Conservation (phyloP, 306 rosid species). For the Cicer yamashitae region DNA sequence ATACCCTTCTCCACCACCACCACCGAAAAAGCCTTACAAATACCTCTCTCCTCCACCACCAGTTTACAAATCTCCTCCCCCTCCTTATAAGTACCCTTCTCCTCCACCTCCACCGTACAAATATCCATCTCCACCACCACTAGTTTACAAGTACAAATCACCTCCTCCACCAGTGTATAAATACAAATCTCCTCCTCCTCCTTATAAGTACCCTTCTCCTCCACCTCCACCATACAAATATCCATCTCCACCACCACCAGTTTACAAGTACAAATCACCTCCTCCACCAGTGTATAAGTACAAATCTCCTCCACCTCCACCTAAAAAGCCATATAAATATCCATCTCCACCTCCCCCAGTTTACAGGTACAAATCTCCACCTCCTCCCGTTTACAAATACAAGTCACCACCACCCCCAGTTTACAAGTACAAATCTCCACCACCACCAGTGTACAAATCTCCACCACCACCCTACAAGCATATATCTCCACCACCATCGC, state of each 20-base stretch:
- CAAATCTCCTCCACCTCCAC: slow-evolving; percentile 20
- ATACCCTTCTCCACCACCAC: slow-evolving; percentile 21
- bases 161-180: slow-evolving; percentile 29
- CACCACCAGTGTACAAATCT: neutral
- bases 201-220: no score
- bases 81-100: neutral
- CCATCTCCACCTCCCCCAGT: slow-evolving; percentile 1
- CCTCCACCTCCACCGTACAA: slow-evolving; percentile 42
- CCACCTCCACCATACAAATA: slow-evolving; percentile 10
- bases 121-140: slow-evolving; percentile 3
- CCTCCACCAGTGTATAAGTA: slow-evolving; percentile 26
- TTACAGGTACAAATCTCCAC: neutral
- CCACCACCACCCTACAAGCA: slow-evolving; percentile 1
- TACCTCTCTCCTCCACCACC: slow-evolving; percentile 2
- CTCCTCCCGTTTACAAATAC: slow-evolving; percentile 21
- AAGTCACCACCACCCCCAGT: slow-evolving; percentile 22
- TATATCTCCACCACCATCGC: slow-evolving; percentile 1
- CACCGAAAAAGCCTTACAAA: neutral
- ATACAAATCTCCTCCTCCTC: slow-evolving; percentile 30
- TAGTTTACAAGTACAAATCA: neutral
- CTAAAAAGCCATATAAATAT: neutral
- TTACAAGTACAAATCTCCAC: neutral
- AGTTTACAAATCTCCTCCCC: slow-evolving; percentile 24
- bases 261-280: neutral
- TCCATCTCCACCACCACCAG: neutral